Evolutionary conservation across 2,329 filamentous ascomycete genomes (phyloP), one percentile per base, ranked within the genome.

Genomic region (Aspergillus vadensis): DNA sequence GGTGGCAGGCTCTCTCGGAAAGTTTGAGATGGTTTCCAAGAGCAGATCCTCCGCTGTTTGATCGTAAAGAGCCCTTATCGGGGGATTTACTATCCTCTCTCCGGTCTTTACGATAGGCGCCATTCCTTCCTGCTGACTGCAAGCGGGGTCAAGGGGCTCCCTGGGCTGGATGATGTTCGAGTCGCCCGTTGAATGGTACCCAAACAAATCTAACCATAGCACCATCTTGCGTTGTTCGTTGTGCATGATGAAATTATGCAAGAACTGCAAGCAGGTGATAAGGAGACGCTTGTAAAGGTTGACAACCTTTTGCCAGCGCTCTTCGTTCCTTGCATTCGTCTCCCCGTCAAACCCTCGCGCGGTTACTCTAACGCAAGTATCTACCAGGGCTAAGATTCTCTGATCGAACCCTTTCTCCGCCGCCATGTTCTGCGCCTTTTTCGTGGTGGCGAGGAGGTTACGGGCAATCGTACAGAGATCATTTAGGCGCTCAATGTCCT

Each of bases 181-280:
- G 63, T 79, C 77, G 8, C 76, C 77, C 12, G 77, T 78, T 3
- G 77, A 78, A 54, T 83, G 80, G 63, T 83, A 84, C 55, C 87
- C 86, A 66, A 89, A 89, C 2, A 89, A 77, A 70, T 86, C 84
- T 39, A 88, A 74, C 86, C 86, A 89, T 2, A 89, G 79, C 67
- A 87, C 85, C 66, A 88, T 79, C 68, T 89, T 88, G 41, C 85
- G 79, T 61, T 86, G 81, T 73, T 89, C 86, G 65, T 89, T 89
- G 62, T 86, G 83, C 69, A 86, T 86, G 50, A 87, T 85, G 52
- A 88, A 82, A 64, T 88, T 88, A 74, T 88, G 87, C 58, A 88
- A 74, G 65, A 87, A 88, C 69, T 88, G 86, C n/a, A 89, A 77
- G 63, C 84, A 85, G 2, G 85, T 87, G 58, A 88, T 88, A 67